A percentile compares a stretch with the other conserved stretches of the same genome.
These are phyloP conservation scores for Loxodes magnus DNA, from an alignment of 73 alveolate species.

Conservation along the genomic window DNA sequence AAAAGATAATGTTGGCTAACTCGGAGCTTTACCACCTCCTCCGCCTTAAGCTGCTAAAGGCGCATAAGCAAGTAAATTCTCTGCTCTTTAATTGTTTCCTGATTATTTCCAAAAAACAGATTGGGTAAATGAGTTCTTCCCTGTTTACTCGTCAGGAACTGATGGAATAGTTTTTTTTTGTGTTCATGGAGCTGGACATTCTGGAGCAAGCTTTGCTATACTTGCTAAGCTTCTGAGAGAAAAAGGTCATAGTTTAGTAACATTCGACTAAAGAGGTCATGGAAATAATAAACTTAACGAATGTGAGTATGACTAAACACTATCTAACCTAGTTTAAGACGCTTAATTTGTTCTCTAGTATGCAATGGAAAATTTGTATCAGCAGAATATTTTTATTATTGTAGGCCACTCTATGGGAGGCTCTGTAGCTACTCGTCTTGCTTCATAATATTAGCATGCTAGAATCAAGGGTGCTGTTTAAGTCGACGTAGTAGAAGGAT, in stretches of 20 bases:
- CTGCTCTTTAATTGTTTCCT: too few species aligned
- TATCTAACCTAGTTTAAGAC: conserved; percentile 59
- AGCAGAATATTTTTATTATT: conserved; percentile 25
- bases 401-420: conserved; percentile 96
- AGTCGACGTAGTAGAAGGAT: conserved; percentile 95
- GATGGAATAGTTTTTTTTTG: conserved; percentile 85
- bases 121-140: too few species aligned
- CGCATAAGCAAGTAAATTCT: too few species aligned
- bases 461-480: conserved; percentile 65
- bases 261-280: conserved; percentile 95
- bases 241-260: conserved; percentile 52
- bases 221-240: conserved; percentile 69
- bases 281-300: conserved; percentile 41
- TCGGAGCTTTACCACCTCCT: too few species aligned
- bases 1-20: too few species aligned
- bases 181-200: conserved; percentile 98
- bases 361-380: conserved; percentile 32
- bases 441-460: conserved; percentile 9
- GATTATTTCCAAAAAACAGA: too few species aligned
- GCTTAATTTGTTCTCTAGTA: conserved; percentile 57
- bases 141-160: conserved; percentile 78
- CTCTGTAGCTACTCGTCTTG: conserved; percentile 62
- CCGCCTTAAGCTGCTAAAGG: too few species aligned
- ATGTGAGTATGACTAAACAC: conserved; percentile 46
- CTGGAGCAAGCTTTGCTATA: conserved; percentile 84